These are phyloP conservation scores for Myxozyma udenii DNA, from an alignment of 805 yeast genomes.

Conservation along the genomic window DNA sequence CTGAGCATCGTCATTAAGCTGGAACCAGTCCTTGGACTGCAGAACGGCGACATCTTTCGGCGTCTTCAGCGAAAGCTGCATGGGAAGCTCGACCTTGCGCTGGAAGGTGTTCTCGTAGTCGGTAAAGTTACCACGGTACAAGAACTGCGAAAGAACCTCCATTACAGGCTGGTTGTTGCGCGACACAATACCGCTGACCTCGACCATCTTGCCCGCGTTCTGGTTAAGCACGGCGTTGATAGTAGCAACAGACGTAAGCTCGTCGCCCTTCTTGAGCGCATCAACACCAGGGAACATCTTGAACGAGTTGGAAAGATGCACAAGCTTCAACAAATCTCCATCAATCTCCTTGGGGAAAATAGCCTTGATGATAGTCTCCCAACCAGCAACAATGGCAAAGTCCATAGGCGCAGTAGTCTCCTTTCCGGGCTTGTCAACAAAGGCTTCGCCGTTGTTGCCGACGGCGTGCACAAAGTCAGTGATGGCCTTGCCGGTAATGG, in stretches of 20 bases:
- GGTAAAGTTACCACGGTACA: slow-evolving; percentile 86
- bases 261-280: slow-evolving; percentile 85
- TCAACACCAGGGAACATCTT: slow-evolving; percentile 87
- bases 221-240: slow-evolving; percentile 86
- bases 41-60: slow-evolving; percentile 90
- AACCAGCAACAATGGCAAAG: slow-evolving; percentile 95
- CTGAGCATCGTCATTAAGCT: slow-evolving; percentile 58
- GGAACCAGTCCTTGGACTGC: slow-evolving; percentile 97
- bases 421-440: slow-evolving; percentile 82
- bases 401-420: slow-evolving; percentile 95
- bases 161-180: slow-evolving; percentile 76
- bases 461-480: slow-evolving; percentile 94
- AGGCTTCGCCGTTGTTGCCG: slow-evolving; percentile 95
- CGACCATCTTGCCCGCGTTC: slow-evolving; percentile 91
- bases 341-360: slow-evolving; percentile 95
- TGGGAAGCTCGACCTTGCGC: slow-evolving; percentile 81
- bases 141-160: slow-evolving; percentile 93
- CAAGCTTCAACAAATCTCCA: slow-evolving; percentile 91
- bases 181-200: slow-evolving; percentile 83
- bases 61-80: slow-evolving; percentile 66
- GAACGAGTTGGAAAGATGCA: slow-evolving; percentile 93
- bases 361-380: slow-evolving; percentile 98
- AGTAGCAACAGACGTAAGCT: slow-evolving; percentile 75
- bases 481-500: slow-evolving; percentile 71
- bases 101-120: slow-evolving; percentile 93